Evolutionary conservation across 495 filamentous ascomycete species (phyloP), one percentile per base, ranked within the genome.

Genomic region (Staphylotrichum longicolle): DNA sequence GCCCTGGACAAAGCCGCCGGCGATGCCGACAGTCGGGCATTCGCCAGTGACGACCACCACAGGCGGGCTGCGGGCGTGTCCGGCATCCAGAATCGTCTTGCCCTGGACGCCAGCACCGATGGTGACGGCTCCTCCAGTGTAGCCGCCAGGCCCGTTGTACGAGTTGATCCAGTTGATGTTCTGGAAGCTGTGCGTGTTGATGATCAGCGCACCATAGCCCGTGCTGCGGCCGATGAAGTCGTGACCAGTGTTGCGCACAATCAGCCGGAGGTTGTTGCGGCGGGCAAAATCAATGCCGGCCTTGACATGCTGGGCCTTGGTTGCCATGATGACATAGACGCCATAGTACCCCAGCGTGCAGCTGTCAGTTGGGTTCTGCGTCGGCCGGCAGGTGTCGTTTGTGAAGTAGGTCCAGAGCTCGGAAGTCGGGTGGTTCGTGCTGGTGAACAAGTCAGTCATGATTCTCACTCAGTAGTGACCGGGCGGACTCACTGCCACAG

Each of bases 101-200:
- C 70, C 82, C 62, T 83, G 77, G 0, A 86, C 77, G 47, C 85
- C 86, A 7, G 84, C 77, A n/a, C 83, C 83, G 42, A 87, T 66
- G 52, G 77, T 82, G 53, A 85, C 71, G 2, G 82, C 78, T 9
- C 48, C 11, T 12, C 69, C 69, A 2, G 14, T 58, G 63, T 71
- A 73, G 2, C 52, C 52, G 34, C 66, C 60, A 6, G 72, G 76
- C 39, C 79, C 69, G 0, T 56, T 50, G 61, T 80, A 83, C 5
- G 72, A 72, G 27, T 77, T 62, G 42, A 71, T 63, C 55, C 73
- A 78, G 7, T 74, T 54, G 30, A 83, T 61, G 7, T 75, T 66
- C 63, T 86, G 81, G 61, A 89, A 76, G 54, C 78, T 70, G 63
- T 87, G 84, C 14, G 84, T 89, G 79, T 86, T 87, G 59, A 89